Evolutionary conservation across 1,284 basidiomycete species (phyloP), one percentile per base, ranked within the genome.

Genomic region (Mycena citricolor): DNA sequence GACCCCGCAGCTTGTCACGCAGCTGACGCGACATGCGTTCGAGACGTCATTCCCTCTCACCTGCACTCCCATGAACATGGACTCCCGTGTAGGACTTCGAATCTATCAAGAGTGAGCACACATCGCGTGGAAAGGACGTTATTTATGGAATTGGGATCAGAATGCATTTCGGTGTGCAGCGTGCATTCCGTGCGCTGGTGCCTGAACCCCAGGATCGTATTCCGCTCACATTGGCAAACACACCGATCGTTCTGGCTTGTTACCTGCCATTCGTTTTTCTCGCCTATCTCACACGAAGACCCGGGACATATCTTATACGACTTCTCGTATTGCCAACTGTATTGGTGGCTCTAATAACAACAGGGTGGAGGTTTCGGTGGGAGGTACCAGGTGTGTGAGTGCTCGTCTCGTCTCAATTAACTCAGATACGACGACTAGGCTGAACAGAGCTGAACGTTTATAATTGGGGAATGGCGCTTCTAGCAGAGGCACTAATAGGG

Each of bases 261-360:
- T 66, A 78, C 44, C 46, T 77, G 5, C 83, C 84, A 0, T 78
- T 81, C 54, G 55, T 83, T 12, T 74, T 79, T 57, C 70, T 89
- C 65, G 82, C 81, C 34, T 88, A 84, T 60, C 76, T 90, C 16
- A 75, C 78, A 3, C 72, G 86, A 48, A 65, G 83, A 45, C 77
- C 76, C 17, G 69, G 80, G 39, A 90, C 87, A 0, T 73, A 77
- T 53, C 54, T 73, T 16, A 68, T 82, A 26, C 76, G 87, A 16
- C 54, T 88, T 5, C 63, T 80, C 0, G 57, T 88, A 2, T 64
- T 89, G 1, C 86, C 86, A 0, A 63, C 72, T 4, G 71, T 76
- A 7, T 54, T 87, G 22, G 61, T 61, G 3, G 62, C 69, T 19
- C 65, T 73, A 13, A 51, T 86, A 5, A 67, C 74, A 22, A 73